Percentiles rank a stretch among this genome's conserved stretches.
These are phyloP conservation scores for Tulasnella sp. DNA, from an alignment of 768 basidiomycete genomes.

Conservation along the genomic window DNA sequence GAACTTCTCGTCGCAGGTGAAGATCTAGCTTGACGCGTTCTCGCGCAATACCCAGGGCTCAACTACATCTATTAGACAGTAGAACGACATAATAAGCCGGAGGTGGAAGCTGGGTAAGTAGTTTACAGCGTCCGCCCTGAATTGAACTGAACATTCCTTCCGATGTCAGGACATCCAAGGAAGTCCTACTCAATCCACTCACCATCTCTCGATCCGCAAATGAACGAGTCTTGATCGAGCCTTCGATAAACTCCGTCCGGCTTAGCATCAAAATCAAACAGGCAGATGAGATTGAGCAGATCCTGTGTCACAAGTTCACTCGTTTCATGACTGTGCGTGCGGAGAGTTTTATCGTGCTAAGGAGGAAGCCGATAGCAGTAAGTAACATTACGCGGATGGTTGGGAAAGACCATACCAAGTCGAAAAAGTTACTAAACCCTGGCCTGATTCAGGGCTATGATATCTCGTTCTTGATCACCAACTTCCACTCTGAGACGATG, in stretches of 20 bases:
- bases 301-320: conserved; percentile 96
- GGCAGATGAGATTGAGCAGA: conserved; percentile 96
- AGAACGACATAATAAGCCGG: conserved; percentile 94
- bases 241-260: conserved; percentile 93
- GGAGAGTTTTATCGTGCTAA: conserved; percentile 91
- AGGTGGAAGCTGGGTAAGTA: conserved; percentile 76
- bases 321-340: conserved; percentile 99
- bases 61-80: conserved; percentile 52
- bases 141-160: background rate
- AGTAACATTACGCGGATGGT: conserved; percentile 22
- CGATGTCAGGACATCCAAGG: conserved; percentile 67
- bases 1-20: conserved; percentile 94
- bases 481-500: conserved; percentile 95
- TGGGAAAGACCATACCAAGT: background rate
- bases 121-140: background rate
- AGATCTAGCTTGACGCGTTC: conserved; percentile 18
- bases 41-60: background rate
- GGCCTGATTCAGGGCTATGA: conserved; percentile 73
- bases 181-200: conserved; percentile 87
- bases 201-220: conserved; percentile 95
- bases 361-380: conserved; percentile 86
- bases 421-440: conserved; percentile 11
- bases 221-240: conserved; percentile 93
- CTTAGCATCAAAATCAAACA: conserved; percentile 98
- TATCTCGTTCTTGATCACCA: conserved; percentile 96